phyloP scores from a whole-genome alignment of 139 green algal species.

The Bryopsis sp. region DNA sequence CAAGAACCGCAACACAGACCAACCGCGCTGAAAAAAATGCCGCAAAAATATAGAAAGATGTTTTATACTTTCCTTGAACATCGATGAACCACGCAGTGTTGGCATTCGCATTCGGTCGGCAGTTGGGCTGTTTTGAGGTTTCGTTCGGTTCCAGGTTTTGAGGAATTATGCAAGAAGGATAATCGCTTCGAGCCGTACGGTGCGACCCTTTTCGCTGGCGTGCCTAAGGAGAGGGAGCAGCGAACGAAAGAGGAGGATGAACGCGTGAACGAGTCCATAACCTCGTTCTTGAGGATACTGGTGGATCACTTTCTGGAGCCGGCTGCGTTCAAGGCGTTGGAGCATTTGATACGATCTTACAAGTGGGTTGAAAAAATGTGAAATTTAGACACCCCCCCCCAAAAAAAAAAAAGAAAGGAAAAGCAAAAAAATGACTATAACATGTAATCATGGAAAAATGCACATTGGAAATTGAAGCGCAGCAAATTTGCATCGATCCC shows the following conservation, averaged over 20 bases:
- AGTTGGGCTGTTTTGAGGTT: neutral
- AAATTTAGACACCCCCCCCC: too few species aligned
- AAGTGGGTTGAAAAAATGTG: too few species aligned
- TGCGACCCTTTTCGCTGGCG: neutral
- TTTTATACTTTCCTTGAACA: neutral
- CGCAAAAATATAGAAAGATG: neutral
- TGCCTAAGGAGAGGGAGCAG: constrained; percentile 8
- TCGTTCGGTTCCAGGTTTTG: constrained; percentile 3
- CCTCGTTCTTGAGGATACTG: constrained; percentile 11
- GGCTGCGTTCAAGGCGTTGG: constrained; percentile 8
- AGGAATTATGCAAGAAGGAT: constrained; percentile 14
- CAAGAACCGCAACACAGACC: neutral
- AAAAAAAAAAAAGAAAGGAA: too few species aligned
- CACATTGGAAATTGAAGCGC: too few species aligned
- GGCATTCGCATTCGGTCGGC: neutral
- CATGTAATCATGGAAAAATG: too few species aligned
- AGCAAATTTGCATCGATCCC: too few species aligned
- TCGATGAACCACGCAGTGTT: neutral
- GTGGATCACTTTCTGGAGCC: constrained; percentile 8
- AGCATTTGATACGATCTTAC: constrained; percentile 13
- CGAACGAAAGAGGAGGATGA: neutral
- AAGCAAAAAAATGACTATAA: too few species aligned
- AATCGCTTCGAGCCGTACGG: neutral
- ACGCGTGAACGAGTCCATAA: neutral
- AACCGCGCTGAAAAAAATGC: neutral